Evolutionary conservation across 495 filamentous ascomycete genomes (phyloP), one percentile per base, ranked within the genome.

Genomic region (Neurospora sp.): DNA sequence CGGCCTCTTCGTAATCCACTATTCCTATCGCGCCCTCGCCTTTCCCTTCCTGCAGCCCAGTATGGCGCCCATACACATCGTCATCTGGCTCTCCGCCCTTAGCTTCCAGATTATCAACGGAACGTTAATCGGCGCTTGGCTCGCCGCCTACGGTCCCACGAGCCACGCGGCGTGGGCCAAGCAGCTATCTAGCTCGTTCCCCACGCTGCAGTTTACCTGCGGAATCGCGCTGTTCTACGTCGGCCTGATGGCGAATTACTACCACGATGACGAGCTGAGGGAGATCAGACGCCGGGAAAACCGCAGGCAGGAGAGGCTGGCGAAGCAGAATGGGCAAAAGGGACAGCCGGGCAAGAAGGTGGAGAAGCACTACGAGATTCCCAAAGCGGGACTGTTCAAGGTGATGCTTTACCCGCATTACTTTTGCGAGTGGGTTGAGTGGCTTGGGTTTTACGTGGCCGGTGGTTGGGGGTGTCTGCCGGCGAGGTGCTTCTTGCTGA

Each of bases 351-450:
- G 78, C 38, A 45, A 72, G 42, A 28, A 5, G 59, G 87, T 92
- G 74, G 86, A 90, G n/a, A 97, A 97, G 83, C 88, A 96, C 71
- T 99, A 99, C 79, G 90, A 92, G 82, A 89, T 99, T 69, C 96
- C 96, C 0, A 83, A 90, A 73, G 89, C 90, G 45, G 94, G 94
- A 3, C 83, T 97, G 48, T 99, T 99, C 83, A 84, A 83, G 70
- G 90, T 86, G 73, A 88, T 97, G 78, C 86, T 98, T 71, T 97
- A 92, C 83, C 94, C 96, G 73, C 96, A 99, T 79, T 98, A 97
- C 79, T 87, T 96, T 69, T 92, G 89, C 74, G 96, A 99, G 86
- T 99, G 96, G 96, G 81, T 97, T 70, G 96, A 99, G 84, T 98
- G 96, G 96, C 78, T 86, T 24, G 96, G 96, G 0, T 99, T 93